phyloP scores from a whole-genome alignment of 2,329 filamentous ascomycete genomes.

The Cytospora leucostoma region DNA sequence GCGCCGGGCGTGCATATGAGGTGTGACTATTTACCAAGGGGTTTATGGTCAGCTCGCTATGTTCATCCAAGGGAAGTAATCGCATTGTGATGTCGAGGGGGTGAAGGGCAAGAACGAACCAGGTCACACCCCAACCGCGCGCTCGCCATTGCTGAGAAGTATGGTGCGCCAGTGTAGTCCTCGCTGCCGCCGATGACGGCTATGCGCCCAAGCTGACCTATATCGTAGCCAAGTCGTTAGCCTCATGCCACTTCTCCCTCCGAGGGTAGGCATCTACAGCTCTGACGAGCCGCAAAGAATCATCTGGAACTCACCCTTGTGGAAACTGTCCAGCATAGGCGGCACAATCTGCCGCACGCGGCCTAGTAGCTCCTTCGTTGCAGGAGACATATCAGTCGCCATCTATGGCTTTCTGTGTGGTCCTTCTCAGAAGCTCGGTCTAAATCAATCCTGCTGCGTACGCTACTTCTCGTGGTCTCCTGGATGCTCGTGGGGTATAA shows the following conservation, averaged over 20 bases:
- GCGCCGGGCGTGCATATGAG: conserved; percentile 94
- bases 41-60: neutral
- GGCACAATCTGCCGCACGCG: conserved; percentile 90
- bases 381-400: conserved; percentile 59
- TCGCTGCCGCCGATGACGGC: conserved; percentile 93
- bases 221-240: conserved; percentile 20
- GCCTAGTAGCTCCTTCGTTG: conserved; percentile 72
- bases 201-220: conserved; percentile 88
- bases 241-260: neutral
- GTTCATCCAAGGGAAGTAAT: neutral
- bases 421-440: no score
- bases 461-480: neutral
- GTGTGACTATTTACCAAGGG: conserved; percentile 64
- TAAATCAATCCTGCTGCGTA: neutral
- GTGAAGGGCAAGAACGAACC: conserved; percentile 51
- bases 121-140: conserved; percentile 88
- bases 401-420: neutral
- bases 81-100: neutral
- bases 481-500: neutral
- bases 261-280: neutral
- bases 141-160: conserved; percentile 97
- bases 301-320: conserved; percentile 71
- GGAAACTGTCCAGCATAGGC: conserved; percentile 92
- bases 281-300: conserved; percentile 2
- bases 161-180: conserved; percentile 96